These are phyloP conservation scores for Taxillus chinensis DNA, from an alignment of 164 flowering plant genomes.

Conservation along the genomic window DNA sequence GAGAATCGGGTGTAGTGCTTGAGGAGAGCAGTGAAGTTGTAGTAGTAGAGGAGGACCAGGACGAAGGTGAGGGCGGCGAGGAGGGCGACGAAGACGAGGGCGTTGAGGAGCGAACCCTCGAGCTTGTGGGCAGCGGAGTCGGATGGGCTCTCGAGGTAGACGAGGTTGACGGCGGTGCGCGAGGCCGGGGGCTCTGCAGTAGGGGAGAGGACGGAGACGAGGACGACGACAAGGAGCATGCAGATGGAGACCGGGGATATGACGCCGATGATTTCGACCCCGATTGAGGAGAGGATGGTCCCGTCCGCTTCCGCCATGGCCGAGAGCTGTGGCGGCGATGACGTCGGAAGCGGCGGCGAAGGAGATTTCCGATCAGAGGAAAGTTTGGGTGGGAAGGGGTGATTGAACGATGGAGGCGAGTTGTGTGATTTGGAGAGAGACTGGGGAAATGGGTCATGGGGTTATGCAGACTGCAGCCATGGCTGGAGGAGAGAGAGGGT, in stretches of 20 bases:
- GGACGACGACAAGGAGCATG: slow-evolving; percentile 71
- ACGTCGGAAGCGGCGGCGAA: background rate
- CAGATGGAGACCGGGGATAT: slow-evolving; percentile 86
- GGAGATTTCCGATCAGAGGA: too few relatives aligned
- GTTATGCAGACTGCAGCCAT: too few relatives aligned
- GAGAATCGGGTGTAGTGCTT: slow-evolving; percentile 81
- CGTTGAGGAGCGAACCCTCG: slow-evolving; percentile 69
- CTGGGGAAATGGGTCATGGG: too few relatives aligned
- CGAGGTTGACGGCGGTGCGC: slow-evolving; percentile 78
- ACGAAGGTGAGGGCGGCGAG: slow-evolving; percentile 67
- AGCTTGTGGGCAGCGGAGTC: slow-evolving; percentile 65
- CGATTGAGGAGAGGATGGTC: slow-evolving; percentile 56
- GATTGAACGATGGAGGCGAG: background rate
- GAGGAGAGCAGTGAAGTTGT: slow-evolving; percentile 63
- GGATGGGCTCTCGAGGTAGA: slow-evolving; percentile 67
- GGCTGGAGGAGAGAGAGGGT: too few relatives aligned
- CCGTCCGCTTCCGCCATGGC: slow-evolving; percentile 26
- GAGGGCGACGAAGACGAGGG: slow-evolving; percentile 58
- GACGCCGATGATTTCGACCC: slow-evolving; percentile 61
- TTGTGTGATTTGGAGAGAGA: too few relatives aligned
- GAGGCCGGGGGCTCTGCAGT: slow-evolving; percentile 17
- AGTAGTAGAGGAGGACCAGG: slow-evolving; percentile 70
- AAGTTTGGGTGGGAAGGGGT: background rate
- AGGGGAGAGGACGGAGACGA: slow-evolving; percentile 52
- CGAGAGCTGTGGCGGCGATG: background rate